Evolutionary conservation across 306 rosid genomes (phyloP), one percentile per base, ranked within the genome.

Genomic region (Sindora glabra): DNA sequence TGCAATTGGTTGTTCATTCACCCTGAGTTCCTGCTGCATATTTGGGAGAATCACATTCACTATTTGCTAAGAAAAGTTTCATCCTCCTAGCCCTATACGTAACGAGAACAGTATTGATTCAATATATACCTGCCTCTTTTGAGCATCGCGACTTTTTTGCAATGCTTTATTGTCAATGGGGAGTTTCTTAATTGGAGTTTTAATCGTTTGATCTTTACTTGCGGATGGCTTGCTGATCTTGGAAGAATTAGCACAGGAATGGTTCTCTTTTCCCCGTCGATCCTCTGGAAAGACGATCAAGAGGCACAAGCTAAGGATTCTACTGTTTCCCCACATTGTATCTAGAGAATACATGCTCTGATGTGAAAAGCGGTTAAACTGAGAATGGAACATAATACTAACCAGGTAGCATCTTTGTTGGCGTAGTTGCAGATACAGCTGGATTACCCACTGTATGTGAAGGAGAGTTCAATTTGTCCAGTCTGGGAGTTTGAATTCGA

Each of bases 251-350:
- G 65, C 36, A 44, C 59, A 56, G 1, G 86, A 59, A 47, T 77
- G 86, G 44, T 81, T 78, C 65, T 86, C 96, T 64, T 85, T 85
- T 69, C 87, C 81, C 29, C 68, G 80, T 64, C 62, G 70, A 48
- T 79, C 79, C 55, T 79, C 97, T 91, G 75, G 63, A 52, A 72
- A 56, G 16, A 56, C 18, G 59, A 72, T 62, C 14, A 67, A 38
- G 42, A 44, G 51, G 46, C 15, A 9, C 30, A 62, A 56, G 39
- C 41, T 38, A 7, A 25, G 13, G 21, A 48, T 39, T 53, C 40
- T 46, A 67, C 46, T 10, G n/a, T n/a, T n/a, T n/a, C n/a, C n/a
- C n/a, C n/a, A n/a, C n/a, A n/a, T n/a, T n/a, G n/a, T n/a, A n/a
- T n/a, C n/a, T n/a, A n/a, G n/a, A n/a, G n/a, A n/a, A n/a, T n/a